A percentile compares a stretch with the other conserved stretches of the same genome.
These are phyloP conservation scores for Penicillium decumbens DNA, from an alignment of 2,329 filamentous ascomycete genomes.

Conservation along the genomic window DNA sequence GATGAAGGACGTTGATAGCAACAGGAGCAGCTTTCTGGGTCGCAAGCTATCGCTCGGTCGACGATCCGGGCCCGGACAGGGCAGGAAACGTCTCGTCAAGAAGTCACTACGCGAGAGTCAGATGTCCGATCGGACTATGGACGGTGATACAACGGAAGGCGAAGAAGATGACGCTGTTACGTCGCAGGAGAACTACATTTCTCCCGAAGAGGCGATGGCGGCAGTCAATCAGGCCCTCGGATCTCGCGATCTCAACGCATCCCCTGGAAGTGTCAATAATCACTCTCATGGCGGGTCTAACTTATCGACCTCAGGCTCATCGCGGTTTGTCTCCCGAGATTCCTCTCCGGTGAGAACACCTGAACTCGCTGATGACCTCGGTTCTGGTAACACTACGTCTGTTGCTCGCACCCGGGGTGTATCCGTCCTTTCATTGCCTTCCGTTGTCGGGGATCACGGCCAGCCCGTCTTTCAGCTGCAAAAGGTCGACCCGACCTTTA, in stretches of 20 bases:
- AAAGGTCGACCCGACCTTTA: constrained; percentile 64
- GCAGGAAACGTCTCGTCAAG: neutral
- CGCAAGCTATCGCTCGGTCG: neutral
- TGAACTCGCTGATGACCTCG: neutral
- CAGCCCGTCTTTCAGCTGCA: constrained; percentile 51
- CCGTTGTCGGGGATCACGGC: neutral
- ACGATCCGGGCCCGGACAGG: neutral
- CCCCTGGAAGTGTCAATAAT: neutral
- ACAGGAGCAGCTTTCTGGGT: neutral
- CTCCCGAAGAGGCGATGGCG: neutral
- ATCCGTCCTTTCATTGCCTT: neutral
- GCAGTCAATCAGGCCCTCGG: neutral
- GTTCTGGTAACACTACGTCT: neutral
- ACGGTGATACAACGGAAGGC: neutral
- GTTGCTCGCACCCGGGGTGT: neutral
- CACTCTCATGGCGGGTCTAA: neutral
- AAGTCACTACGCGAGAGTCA: neutral
- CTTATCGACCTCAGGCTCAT: neutral
- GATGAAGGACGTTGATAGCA: neutral
- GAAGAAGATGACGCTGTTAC: neutral
- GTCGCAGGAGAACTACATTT: neutral
- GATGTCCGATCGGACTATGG: neutral
- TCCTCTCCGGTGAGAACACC: neutral
- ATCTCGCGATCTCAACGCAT: neutral
- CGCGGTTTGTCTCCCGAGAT: neutral